These are phyloP conservation scores for Beauveria brongniartii DNA, from an alignment of 2,329 filamentous ascomycete genomes.

Conservation along the genomic window DNA sequence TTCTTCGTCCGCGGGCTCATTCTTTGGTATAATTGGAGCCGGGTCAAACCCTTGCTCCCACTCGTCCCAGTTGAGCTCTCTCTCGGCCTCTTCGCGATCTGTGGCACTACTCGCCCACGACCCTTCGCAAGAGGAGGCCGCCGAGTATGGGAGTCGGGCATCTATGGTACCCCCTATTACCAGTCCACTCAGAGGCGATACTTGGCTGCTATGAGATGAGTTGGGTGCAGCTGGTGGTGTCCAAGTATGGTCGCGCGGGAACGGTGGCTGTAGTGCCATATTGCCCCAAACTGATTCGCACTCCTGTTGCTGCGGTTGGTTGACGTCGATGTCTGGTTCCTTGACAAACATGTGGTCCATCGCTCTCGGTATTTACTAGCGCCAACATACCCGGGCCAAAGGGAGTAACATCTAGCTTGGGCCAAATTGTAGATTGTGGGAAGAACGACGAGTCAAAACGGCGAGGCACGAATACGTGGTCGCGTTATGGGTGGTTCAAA, in stretches of 20 bases:
- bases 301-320: not conserved
- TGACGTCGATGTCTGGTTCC: not conserved
- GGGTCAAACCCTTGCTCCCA: slow-evolving; percentile 43
- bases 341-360: not conserved
- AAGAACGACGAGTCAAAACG: not conserved
- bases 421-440: not conserved
- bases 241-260: not conserved
- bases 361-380: not conserved
- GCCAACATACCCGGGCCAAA: not conserved
- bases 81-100: slow-evolving; percentile 25
- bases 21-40: slow-evolving; percentile 41
- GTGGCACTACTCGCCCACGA: slow-evolving; percentile 31
- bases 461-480: not conserved
- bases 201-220: slow-evolving; percentile 34
- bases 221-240: slow-evolving; percentile 17
- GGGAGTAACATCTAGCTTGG: not conserved
- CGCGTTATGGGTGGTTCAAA: not conserved
- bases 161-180: slow-evolving; percentile 18
- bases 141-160: slow-evolving; percentile 23
- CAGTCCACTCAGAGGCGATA: slow-evolving; percentile 46
- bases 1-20: slow-evolving; percentile 48
- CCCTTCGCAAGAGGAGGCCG: slow-evolving; percentile 37
- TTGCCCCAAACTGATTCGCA: not conserved
- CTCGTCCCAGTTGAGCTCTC: not conserved
- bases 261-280: not conserved